These are phyloP conservation scores for Irpex lacteus DNA, from an alignment of 1,284 basidiomycete species.

Conservation along the genomic window DNA sequence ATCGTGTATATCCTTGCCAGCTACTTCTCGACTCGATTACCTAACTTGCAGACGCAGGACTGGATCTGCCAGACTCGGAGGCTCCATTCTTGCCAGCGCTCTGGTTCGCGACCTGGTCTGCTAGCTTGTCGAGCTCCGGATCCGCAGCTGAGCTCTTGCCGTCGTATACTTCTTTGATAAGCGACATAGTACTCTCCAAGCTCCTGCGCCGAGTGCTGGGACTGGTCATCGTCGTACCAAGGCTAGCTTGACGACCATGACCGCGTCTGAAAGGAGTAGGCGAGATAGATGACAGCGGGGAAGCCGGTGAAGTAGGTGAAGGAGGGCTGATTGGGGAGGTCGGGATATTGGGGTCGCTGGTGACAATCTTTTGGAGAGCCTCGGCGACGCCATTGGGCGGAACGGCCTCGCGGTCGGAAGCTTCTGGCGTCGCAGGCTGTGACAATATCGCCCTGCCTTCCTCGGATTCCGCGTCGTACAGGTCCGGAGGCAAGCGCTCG, in stretches of 20 bases:
- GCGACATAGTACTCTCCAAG: slow-evolving; percentile 93
- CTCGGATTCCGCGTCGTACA: slow-evolving; percentile 84
- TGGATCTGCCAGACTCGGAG: slow-evolving; percentile 7
- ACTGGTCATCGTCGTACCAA: slow-evolving; percentile 96
- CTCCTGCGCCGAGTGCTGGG: slow-evolving; percentile 91
- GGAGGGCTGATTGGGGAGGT: slow-evolving; percentile 23
- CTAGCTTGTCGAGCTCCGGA: slow-evolving; percentile 33
- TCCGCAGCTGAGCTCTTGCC: slow-evolving; percentile 26
- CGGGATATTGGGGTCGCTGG: slow-evolving; percentile 27
- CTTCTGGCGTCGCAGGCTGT: slow-evolving; percentile 48
- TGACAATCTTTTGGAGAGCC: slow-evolving; percentile 48
- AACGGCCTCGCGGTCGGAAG: slow-evolving; percentile 42
- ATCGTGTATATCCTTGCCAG: background rate
- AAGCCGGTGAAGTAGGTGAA: slow-evolving; percentile 32
- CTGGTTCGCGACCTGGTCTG: slow-evolving; percentile 30
- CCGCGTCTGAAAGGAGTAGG: slow-evolving; percentile 65
- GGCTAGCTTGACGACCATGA: slow-evolving; percentile 83
- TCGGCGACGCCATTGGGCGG: slow-evolving; percentile 53
- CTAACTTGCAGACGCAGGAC: slow-evolving; percentile 6
- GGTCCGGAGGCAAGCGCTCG: slow-evolving; percentile 92
- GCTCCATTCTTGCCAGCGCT: slow-evolving; percentile 24
- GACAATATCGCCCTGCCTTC: slow-evolving; percentile 67
- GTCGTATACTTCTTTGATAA: slow-evolving; percentile 89
- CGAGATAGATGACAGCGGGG: slow-evolving; percentile 35
- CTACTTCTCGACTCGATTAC: background rate